phyloP scores from a whole-genome alignment of 2,329 filamentous ascomycete genomes.

The Corinectria fuckeliana region DNA sequence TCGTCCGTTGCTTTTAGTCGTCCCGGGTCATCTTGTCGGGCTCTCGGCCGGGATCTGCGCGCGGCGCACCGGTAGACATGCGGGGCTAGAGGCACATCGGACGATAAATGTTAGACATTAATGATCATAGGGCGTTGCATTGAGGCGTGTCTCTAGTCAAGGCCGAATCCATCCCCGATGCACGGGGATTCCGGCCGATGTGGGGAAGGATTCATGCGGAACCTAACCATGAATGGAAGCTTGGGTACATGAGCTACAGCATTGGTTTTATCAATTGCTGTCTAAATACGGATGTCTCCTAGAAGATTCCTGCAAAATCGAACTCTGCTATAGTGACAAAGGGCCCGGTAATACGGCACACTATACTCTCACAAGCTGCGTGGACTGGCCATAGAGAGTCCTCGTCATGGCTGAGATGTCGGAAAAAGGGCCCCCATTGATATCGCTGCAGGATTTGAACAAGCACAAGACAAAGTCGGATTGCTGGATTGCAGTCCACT shows the following conservation, averaged over 20 bases:
- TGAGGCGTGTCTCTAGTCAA: neutral
- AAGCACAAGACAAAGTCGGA: slow-evolving; percentile 55
- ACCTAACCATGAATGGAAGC: slow-evolving; percentile 2
- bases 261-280: neutral
- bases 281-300: slow-evolving; percentile 1
- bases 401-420: slow-evolving; percentile 16
- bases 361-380: neutral
- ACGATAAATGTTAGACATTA: neutral
- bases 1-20: slow-evolving; percentile 4
- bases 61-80: neutral
- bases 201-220: slow-evolving; percentile 5
- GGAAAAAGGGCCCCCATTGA: slow-evolving; percentile 8
- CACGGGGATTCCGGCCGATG: slow-evolving; percentile 16
- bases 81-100: slow-evolving; percentile 2
- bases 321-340: neutral
- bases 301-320: neutral
- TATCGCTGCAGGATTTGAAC: slow-evolving; percentile 47
- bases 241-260: neutral
- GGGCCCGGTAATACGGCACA: neutral
- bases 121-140: neutral
- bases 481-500: slow-evolving; percentile 73
- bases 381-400: neutral
- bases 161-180: neutral
- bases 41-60: slow-evolving; percentile 13
- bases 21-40: slow-evolving; percentile 4